Percentiles rank a stretch among this genome's conserved stretches.
Conservation (phyloP, 2,329 filamentous ascomycete genomes). For the Magnaporthiopsis rhizophila region DNA sequence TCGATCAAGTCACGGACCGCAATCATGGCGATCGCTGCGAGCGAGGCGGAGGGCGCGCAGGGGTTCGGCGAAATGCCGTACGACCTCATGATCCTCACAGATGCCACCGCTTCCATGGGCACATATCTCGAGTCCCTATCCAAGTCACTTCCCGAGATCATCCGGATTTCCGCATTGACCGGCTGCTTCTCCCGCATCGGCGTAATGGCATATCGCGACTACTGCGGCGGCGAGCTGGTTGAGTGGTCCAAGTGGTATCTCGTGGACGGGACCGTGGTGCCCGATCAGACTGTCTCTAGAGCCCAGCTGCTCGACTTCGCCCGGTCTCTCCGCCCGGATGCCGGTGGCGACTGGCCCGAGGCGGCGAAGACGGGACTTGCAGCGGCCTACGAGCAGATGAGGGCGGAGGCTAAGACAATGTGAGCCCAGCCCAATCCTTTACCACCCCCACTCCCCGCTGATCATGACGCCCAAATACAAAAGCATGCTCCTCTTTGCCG, state of each 20-base stretch:
- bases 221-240: conserved; percentile 25
- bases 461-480: neutral
- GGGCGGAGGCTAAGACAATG: conserved; percentile 37
- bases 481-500: conserved; percentile 40
- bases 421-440: no score
- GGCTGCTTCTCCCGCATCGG: conserved; percentile 41
- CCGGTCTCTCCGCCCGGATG: conserved; percentile 20
- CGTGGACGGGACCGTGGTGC: conserved; percentile 7
- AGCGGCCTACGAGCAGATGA: conserved; percentile 36
- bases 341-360: conserved; percentile 37
- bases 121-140: conserved; percentile 34
- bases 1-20: no score
- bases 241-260: conserved; percentile 43
- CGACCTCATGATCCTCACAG: conserved; percentile 38
- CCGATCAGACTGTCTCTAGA: conserved; percentile 19
- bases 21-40: neutral
- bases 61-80: conserved; percentile 16
- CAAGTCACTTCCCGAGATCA: conserved; percentile 39
- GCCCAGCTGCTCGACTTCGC: conserved; percentile 27
- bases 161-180: conserved; percentile 39
- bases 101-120: conserved; percentile 38
- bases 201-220: conserved; percentile 43
- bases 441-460: no score
- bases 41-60: no score
- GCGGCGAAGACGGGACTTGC: conserved; percentile 41